These are phyloP conservation scores for Brassica hybrid DNA, from an alignment of 441 rosid genomes.

Conservation along the genomic window DNA sequence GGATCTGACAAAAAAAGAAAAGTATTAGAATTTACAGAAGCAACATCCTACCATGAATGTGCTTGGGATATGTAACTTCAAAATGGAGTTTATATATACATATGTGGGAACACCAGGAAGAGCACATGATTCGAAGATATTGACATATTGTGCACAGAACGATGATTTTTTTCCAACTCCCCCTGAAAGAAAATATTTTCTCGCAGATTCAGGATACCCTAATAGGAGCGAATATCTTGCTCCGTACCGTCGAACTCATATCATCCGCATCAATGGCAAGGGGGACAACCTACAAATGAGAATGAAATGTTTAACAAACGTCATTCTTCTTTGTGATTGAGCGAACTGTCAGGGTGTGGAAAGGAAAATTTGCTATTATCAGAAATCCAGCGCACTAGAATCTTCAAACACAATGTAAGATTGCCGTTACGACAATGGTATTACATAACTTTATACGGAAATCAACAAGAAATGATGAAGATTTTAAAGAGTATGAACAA, in stretches of 20 bases:
- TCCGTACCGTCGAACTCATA: not conserved
- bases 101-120: constrained; percentile 12
- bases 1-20: not conserved
- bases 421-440: no score
- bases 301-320: no score
- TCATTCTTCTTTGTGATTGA: no score
- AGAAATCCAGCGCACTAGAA: not conserved
- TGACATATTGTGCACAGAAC: not conserved
- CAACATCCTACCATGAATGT: constrained; percentile 4
- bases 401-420: no score
- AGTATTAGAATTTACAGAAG: constrained; percentile 1
- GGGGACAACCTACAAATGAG: not conserved
- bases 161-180: not conserved
- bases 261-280: not conserved
- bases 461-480: no score
- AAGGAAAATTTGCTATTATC: not conserved
- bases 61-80: not conserved
- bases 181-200: not conserved
- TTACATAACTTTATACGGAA: no score
- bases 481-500: no score
- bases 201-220: not conserved
- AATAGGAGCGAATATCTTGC: not conserved
- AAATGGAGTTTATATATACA: not conserved
- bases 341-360: no score
- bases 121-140: not conserved